phyloP scores from a whole-genome alignment of 345 rosid species.

The Camelina neglecta region DNA sequence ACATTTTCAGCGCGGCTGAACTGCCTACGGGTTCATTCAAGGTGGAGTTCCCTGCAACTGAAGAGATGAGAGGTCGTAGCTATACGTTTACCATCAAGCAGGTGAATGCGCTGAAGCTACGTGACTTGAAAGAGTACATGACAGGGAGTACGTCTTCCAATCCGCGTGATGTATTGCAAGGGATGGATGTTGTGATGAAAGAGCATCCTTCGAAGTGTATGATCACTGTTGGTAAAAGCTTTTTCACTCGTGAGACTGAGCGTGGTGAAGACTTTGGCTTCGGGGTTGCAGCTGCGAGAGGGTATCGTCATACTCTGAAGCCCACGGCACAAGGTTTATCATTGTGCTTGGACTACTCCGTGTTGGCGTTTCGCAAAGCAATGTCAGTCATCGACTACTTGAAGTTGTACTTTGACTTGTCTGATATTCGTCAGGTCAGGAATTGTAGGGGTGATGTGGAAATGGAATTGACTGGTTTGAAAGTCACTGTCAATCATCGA shows the following conservation, averaged over 20 bases:
- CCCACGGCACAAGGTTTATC: constrained; percentile 71
- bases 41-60: constrained; percentile 52
- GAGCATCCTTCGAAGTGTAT: constrained; percentile 69
- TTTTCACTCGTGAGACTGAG: constrained; percentile 45
- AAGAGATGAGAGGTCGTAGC: constrained; percentile 46
- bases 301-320: constrained; percentile 75
- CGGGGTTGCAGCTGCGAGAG: constrained; percentile 68
- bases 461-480: constrained; percentile 54
- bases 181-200: constrained; percentile 90
- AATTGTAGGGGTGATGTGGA: constrained; percentile 47
- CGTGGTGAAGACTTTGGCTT: constrained; percentile 53
- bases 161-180: constrained; percentile 86
- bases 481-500: constrained; percentile 71
- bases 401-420: constrained; percentile 45
- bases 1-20: constrained; percentile 65
- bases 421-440: constrained; percentile 40
- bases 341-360: constrained; percentile 76
- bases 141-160: constrained; percentile 33
- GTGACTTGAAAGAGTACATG: constrained; percentile 65
- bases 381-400: constrained; percentile 66
- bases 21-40: constrained; percentile 54
- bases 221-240: constrained; percentile 69
- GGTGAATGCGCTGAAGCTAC: constrained; percentile 66
- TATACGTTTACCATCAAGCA: constrained; percentile 55
- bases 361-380: constrained; percentile 66